Base-by-base conservation (phyloP, 2,329 filamentous ascomycete genomes). In the Phialocephala sp. region DNA sequence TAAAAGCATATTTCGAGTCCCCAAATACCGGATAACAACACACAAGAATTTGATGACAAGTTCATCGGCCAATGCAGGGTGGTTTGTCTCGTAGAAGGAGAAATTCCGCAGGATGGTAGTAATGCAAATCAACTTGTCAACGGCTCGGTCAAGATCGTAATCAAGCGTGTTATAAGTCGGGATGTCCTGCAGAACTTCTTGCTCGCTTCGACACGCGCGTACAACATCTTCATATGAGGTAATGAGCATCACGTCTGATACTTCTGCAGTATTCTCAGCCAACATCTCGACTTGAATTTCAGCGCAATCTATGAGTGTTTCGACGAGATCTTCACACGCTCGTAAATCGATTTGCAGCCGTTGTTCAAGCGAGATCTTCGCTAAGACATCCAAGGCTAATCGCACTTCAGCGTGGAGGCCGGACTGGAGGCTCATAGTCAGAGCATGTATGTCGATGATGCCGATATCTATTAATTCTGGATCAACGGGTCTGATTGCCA, bases 81-180 rank as follows among this genome's bases (percentile, higher is more conserved):
- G 92, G 71, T 97, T 98, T 63, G 87, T 87, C 79, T 85, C 91
- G 76, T 85, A 85, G 77, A 97, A 97, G 0, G 95, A 98, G 18
- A 97, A 85, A 72, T 99, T 99, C 66, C 95, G 90, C 56, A 99
- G 80, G 64, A 97, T 94, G 0, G 93, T 97, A 1, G 93, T 97
- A 69, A 98, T 91, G 74, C 93, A 96, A 63, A 98, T 89, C 57
- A 99, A 79, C 66, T 91, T 88, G 72, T 97, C 94, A 4, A 94
- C 93, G 2, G 94, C 91, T 59, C 91, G 88, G 73, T 97, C 92
- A 2, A 97, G 85, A 60, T 94, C 88, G 76, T 97, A 94, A 36
- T 90, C 90, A 15, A 84, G 80, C 2, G 89, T 91, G 2, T 93
- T 94, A 75, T 95, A 91, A 41, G 86, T 84, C 0, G 90, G 86